Base-by-base conservation (phyloP, 352 stramenopile species). In the Pythium periplocum region DNA sequence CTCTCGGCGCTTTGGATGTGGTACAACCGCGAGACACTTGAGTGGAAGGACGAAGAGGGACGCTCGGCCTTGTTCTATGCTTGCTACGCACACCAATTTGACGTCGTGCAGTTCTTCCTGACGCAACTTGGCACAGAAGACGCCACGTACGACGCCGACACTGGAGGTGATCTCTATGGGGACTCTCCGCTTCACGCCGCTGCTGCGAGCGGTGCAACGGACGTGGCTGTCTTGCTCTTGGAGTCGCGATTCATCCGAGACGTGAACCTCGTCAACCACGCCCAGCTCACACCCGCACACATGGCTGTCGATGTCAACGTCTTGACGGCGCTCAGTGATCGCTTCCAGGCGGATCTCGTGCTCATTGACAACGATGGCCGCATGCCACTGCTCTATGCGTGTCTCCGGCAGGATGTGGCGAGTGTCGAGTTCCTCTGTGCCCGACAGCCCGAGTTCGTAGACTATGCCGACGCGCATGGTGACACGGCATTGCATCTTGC, bases 61-160 rank as follows among this genome's bases (percentile, higher is more conserved):
- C 74, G 78, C 0, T 84, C 78, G 0, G 76, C 81, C 4, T 46
- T 91, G 4, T 91, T 87, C 59, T 91, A 88, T 51, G 78, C 81
- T 3, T 87, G 77, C 40, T 89, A 85, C 48, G 67, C 78, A 0
- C 61, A 71, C 1, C 75, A 91, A 38, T 11, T 79, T 8, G 67
- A 74, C 6, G 71, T 57, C 11, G 67, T 83, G 2, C 49, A 45
- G 30, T 81, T 79, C n/a, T 46, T 90, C 1, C n/a, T 87, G 31
- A 54, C 12, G 4, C 53, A 34, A 35, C 53, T 48, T 35, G 43
- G 36, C 36, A 58, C 36, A 42, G 38, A 7, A 43, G n/a, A 26
- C 9, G 33, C 34, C 6, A 31, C 42, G 4, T 66, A 59, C 46
- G 57, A 64, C 33, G 36, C 41, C 1, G 36, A 47, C 2, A 35